Evolutionary conservation across 805 yeast genomes (phyloP), one percentile per base, ranked within the genome.

Genomic region (Ogataea wickerhamii): DNA sequence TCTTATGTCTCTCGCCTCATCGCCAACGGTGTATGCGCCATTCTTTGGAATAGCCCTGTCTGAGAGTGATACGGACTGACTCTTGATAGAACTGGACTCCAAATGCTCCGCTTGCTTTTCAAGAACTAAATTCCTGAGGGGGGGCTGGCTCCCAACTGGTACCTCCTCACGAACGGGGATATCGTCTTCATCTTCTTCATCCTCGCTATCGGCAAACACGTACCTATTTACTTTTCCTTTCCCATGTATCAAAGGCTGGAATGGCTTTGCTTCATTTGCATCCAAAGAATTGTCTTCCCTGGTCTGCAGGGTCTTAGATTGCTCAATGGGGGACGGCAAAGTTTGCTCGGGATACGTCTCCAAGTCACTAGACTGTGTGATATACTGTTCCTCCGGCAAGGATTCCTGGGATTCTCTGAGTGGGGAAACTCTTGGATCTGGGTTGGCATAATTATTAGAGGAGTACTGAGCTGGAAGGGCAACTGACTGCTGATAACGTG

Each of bases 181-280:
- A 14, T 14, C 29, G 8, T 47, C 51, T 3, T 43, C 52, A 3
- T 43, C 51, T 5, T 48, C 50, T 7, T 53, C 58, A n/a, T 51
- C 58, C 19, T 56, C 61, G 32, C 52, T 49, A 18, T 47, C 48
- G 13, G 43, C 47, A 38, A 56, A 56, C 7, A 45, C 50, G 34
- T 52, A 55, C 28, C 49, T 54, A 38, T 46, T 56, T 22, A 58
- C 47, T 38, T 49, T 58, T 18, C 49, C 55, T 19, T 41, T 49
- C 4, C 35, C 37, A 13, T 29, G 8, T 18, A 36, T 48, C n/a
- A 34, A 18, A 13, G 50, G 48, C 22, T 41, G 46, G 44, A 48
- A 45, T 2, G 48, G 44, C 26, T 32, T 43, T 18, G 24, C 28
- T 28, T 34, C 20, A 7, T 18, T 17, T 27, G 17, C 7, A 8